A percentile compares a stretch with the other conserved stretches of the same genome.
These are phyloP conservation scores for Drechslerella coelobrocha DNA, from an alignment of 2,329 filamentous ascomycete genomes.

Conservation along the genomic window DNA sequence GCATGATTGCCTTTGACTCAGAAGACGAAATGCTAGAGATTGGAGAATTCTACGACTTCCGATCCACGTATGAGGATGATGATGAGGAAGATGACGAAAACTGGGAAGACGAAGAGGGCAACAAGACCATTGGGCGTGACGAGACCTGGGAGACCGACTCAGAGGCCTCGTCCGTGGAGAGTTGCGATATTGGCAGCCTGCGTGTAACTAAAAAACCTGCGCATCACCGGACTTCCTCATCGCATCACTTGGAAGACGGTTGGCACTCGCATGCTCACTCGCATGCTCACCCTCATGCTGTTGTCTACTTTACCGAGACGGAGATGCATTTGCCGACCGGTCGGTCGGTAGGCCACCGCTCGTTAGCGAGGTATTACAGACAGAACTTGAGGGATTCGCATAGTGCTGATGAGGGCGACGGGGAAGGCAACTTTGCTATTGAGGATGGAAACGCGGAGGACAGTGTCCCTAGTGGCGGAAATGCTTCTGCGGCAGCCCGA, in stretches of 20 bases:
- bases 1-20: slow-evolving; percentile 89
- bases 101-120: slow-evolving; percentile 65
- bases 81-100: slow-evolving; percentile 66
- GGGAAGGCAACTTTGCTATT: slow-evolving; percentile 60
- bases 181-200: slow-evolving; percentile 33
- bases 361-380: slow-evolving; percentile 83
- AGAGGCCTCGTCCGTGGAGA: slow-evolving; percentile 68
- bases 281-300: slow-evolving; percentile 72
- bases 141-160: slow-evolving; percentile 97
- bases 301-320: slow-evolving; percentile 85
- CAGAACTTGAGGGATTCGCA: slow-evolving; percentile 75
- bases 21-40: slow-evolving; percentile 92
- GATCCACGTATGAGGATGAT: slow-evolving; percentile 85
- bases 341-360: slow-evolving; percentile 86
- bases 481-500: slow-evolving; percentile 52
- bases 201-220: background rate
- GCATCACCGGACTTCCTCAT: slow-evolving; percentile 52
- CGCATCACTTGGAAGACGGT: slow-evolving; percentile 76
- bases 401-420: slow-evolving; percentile 62
- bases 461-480: slow-evolving; percentile 56
- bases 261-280: slow-evolving; percentile 75
- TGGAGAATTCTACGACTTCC: slow-evolving; percentile 96
- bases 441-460: slow-evolving; percentile 62
- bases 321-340: slow-evolving; percentile 93
- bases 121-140: slow-evolving; percentile 61